Evolutionary conservation across 495 filamentous ascomycete genomes (phyloP), one percentile per base, ranked within the genome.

Genomic region (Neurospora africana): DNA sequence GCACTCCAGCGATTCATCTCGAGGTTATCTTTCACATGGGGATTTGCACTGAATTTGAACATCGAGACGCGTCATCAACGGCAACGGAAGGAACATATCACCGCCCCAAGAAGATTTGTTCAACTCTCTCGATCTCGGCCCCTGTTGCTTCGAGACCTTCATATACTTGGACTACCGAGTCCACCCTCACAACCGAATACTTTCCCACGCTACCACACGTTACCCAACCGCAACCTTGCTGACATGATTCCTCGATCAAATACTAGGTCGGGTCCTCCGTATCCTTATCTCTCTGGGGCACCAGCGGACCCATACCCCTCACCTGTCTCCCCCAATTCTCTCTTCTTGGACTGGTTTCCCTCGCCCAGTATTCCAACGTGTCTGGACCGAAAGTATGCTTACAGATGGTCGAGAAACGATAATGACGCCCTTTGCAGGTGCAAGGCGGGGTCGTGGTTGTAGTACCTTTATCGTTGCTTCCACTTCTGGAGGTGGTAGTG

Each of bases 331-430:
- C 17, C 39, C 39, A 41, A 0, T 15, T 3, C 19, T 44, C 41
- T n/a, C 0, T 4, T 44, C 19, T 10, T 5, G 10, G 10, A 0
- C 7, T 8, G 1, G 10, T 19, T 0, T 10, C 10, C 0, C 2
- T 1, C 19, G 0, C 40, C 40, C 17, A 43, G 9, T 43, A 0
- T 43, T 43, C 40, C 40, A 43, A n/a, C 6, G 40, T 43, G 5
- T 43, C 2, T 43, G 40, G 5, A n/a, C 40, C 17, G 40, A n/a
- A 43, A 1, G 40, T 43, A 0, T 43, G 0, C 41, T 43, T 19
- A 44, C 17, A n/a, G 19, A n/a, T 44, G 19, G 41, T 44, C 19
- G 41, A 44, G 7, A 1, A 7, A n/a, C 3, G 2, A 43, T 19
- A 43, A 9, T n/a, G 41, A 44, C 41, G 41, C 41, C 41, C 17